phyloP scores from a whole-genome alignment of 805 yeast genomes.

The Candida silvicultrix region DNA sequence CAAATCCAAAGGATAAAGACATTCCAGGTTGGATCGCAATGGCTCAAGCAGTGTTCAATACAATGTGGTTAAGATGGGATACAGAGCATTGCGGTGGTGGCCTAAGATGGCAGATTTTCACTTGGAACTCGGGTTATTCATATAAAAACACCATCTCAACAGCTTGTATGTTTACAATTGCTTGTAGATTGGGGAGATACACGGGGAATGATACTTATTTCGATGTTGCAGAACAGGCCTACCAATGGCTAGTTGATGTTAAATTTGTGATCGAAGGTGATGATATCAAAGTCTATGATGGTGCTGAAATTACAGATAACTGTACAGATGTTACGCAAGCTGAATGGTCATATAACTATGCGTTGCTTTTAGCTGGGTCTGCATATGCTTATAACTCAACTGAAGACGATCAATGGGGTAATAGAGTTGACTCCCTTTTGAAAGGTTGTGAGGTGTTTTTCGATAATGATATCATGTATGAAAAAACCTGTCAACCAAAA shows the following conservation, averaged over 20 bases:
- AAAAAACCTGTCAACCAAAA: conserved; percentile 50
- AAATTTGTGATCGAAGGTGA: conserved; percentile 34
- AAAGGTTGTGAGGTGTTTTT: conserved; percentile 43
- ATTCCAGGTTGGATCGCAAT: conserved; percentile 50
- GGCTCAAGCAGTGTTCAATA: conserved; percentile 58
- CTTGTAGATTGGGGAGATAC: conserved; percentile 58
- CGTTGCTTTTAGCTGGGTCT: conserved; percentile 57
- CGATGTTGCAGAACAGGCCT: conserved; percentile 47
- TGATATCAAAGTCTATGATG: conserved; percentile 42
- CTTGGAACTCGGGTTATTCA: conserved; percentile 64
- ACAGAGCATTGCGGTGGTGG: conserved; percentile 52
- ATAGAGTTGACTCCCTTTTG: conserved; percentile 38
- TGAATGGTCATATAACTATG: conserved; percentile 71
- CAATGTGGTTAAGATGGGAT: conserved; percentile 63
- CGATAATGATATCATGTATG: conserved; percentile 47
- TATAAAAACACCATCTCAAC: conserved; percentile 61
- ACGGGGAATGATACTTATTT: conserved; percentile 49
- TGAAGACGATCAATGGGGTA: conserved; percentile 42
- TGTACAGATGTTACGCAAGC: conserved; percentile 43
- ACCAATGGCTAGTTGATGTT: conserved; percentile 52
- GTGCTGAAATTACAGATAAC: conserved; percentile 44
- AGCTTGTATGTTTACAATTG: conserved; percentile 56
- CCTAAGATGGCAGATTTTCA: conserved; percentile 66
- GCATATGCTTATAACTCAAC: conserved; percentile 67
- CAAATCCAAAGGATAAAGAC: conserved; percentile 38